Conservation (phyloP, 2,329 filamentous ascomycete species). For the Beauveria varroae region DNA sequence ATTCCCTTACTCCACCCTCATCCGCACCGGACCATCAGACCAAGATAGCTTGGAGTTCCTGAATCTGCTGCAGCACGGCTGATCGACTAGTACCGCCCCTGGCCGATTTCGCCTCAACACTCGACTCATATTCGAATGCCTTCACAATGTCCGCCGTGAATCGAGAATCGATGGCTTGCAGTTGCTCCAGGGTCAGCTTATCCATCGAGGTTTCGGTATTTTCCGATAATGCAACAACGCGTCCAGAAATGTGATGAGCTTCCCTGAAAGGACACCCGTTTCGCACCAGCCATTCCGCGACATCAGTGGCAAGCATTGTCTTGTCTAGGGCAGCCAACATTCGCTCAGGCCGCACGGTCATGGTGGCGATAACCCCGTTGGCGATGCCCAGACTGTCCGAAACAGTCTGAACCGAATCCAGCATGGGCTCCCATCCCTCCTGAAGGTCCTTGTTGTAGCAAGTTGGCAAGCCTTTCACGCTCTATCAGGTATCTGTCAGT, state of each 20-base stretch:
- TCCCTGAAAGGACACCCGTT: constrained; percentile 68
- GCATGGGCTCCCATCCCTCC: constrained; percentile 67
- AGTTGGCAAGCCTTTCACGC: constrained; percentile 53
- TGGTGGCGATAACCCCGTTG: constrained; percentile 62
- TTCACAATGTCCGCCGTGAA: constrained; percentile 60
- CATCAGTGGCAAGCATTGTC: constrained; percentile 66
- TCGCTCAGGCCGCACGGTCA: constrained; percentile 58
- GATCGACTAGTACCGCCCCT: constrained; percentile 62
- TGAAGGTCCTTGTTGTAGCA: constrained; percentile 77
- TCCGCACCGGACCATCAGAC: too few relatives aligned
- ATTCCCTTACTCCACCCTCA: too few relatives aligned
- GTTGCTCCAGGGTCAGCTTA: constrained; percentile 56
- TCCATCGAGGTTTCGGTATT: constrained; percentile 58
- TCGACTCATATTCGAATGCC: constrained; percentile 63
- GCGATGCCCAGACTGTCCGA: constrained; percentile 68
- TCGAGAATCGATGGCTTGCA: constrained; percentile 58
- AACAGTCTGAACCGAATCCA: constrained; percentile 68
- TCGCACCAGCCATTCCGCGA: constrained; percentile 54
- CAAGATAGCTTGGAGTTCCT: constrained; percentile 31
- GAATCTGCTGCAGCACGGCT: constrained; percentile 54
- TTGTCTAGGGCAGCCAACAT: constrained; percentile 64
- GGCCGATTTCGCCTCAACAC: constrained; percentile 62
- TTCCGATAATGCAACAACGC: constrained; percentile 64
- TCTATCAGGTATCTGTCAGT: constrained; percentile 29
- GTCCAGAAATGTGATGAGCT: constrained; percentile 69